Base-by-base conservation (phyloP, 2,329 filamentous ascomycete species). In the Ilyonectria mors-panacis region DNA sequence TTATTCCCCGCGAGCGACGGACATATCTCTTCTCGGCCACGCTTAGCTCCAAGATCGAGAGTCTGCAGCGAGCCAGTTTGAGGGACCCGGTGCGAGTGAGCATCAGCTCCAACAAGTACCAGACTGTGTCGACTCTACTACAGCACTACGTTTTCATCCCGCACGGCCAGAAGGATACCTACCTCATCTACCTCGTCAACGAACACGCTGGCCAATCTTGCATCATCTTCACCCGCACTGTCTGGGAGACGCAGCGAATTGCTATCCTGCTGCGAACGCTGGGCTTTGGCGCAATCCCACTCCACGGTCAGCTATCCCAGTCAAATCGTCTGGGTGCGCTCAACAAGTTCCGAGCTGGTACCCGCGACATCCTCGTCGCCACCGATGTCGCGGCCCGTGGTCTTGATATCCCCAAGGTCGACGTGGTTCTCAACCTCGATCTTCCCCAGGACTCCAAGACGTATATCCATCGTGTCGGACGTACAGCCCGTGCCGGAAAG, bases 11-110 rank as follows among this genome's bases (percentile, higher is more conserved):
- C 45, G 91, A 94, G 77, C 85, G 91, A 44, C 88, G 91, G 45
- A 98, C 96, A 0, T 96, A 92, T 77, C 91, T 99, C 47, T 98
- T 97, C 85, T 96, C 93, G 4, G 95, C 96, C 1, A 99, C 96
- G 13, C 95, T 98, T 88, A 94, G 91, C 74, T 94, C 91, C 68
- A 97, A 98, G 80, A 93, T 99, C 65, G 96, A 98, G 81, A 94
- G 91, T 59, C 85, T 99, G 53, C 96, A 98, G 79, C 90, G 96
- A 59, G 96, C 96, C 21, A 95, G 93, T 68, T 86, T 99, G 61
- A 91, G 90, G 50, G 94, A 97, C 74, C 95, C 95, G 0, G 85
- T 97, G 7, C 89, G 93, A 33, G 92, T 98, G 65, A 93, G 91
- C 78, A 92, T 98, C 76, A 94, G 91, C 67, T 89, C 88, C 63